A percentile compares a stretch with the other conserved stretches of the same genome.
These are phyloP conservation scores for Arthrocladium fulminans DNA, from an alignment of 2,329 filamentous ascomycete species.

Conservation along the genomic window DNA sequence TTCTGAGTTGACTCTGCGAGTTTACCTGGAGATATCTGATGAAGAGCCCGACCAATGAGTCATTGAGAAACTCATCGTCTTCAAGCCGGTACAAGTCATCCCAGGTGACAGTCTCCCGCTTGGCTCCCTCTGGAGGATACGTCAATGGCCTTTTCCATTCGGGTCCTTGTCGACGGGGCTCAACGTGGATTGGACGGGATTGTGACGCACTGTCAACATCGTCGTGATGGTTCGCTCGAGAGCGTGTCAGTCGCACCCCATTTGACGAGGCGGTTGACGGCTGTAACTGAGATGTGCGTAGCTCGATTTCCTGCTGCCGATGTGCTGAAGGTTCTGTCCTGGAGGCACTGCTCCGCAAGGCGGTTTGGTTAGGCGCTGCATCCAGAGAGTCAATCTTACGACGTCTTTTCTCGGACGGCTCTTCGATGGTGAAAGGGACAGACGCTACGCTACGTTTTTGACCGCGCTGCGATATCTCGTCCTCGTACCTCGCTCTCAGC, in stretches of 20 bases:
- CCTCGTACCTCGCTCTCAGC: background rate
- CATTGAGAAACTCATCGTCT: slow-evolving; percentile 80
- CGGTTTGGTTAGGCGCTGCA: too few relatives aligned
- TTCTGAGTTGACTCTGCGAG: slow-evolving; percentile 48
- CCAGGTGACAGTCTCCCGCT: slow-evolving; percentile 37
- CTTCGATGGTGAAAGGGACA: too few relatives aligned
- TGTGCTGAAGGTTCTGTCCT: too few relatives aligned
- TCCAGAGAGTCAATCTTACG: too few relatives aligned
- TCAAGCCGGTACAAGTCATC: slow-evolving; percentile 59
- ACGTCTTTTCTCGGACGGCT: too few relatives aligned
- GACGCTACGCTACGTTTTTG: too few relatives aligned
- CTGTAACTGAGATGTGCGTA: background rate
- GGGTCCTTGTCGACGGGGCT: slow-evolving; percentile 9
- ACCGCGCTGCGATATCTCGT: too few relatives aligned
- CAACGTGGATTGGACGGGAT: background rate
- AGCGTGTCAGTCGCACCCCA: background rate
- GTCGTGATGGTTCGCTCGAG: background rate
- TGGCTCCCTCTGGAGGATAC: slow-evolving; percentile 39
- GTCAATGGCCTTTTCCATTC: slow-evolving; percentile 32
- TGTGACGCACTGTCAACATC: background rate
- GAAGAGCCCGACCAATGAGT: slow-evolving; percentile 86
- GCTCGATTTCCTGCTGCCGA: too few relatives aligned
- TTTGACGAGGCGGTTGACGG: background rate
- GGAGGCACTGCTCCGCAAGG: background rate
- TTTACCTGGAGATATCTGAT: slow-evolving; percentile 62